These are phyloP conservation scores for Pouteria glomerata DNA, from an alignment of 148 eudicot species.

Conservation along the genomic window DNA sequence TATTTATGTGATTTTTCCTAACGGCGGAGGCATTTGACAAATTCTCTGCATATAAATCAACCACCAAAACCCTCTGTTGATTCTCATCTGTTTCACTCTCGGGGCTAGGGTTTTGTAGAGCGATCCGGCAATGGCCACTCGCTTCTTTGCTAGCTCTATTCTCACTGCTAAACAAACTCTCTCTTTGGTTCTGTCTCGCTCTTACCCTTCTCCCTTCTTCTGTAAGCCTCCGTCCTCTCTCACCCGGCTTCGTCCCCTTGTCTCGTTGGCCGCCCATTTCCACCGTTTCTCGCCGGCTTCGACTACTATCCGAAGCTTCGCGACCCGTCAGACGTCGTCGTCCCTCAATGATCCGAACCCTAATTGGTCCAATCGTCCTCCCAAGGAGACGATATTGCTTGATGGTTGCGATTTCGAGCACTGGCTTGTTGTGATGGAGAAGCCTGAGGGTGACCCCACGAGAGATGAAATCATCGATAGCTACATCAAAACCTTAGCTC, in stretches of 20 bases:
- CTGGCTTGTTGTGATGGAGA: constrained; percentile 40
- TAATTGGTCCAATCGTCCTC: constrained; percentile 58
- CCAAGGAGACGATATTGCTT: neutral
- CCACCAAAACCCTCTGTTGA: neutral
- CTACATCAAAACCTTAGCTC: constrained; percentile 33
- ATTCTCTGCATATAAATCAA: neutral
- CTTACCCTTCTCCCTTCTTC: constrained; percentile 19
- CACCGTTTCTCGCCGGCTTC: constrained; percentile 17
- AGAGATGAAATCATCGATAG: constrained; percentile 35
- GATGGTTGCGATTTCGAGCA: constrained; percentile 38
- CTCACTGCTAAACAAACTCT: constrained; percentile 25
- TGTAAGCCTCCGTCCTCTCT: constrained; percentile 9
- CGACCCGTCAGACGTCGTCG: constrained; percentile 39
- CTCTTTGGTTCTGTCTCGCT: constrained; percentile 22
- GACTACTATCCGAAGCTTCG: constrained; percentile 19
- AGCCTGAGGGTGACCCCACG: constrained; percentile 27
- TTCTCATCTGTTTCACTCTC: neutral
- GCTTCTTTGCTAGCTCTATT: constrained; percentile 33
- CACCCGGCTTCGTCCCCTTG: constrained; percentile 41
- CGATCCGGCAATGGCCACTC: constrained; percentile 42
- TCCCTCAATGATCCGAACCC: constrained; percentile 64
- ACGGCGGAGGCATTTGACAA: neutral
- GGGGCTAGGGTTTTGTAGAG: constrained; percentile 24
- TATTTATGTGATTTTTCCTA: neutral
- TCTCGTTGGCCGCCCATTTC: constrained; percentile 18